Evolutionary conservation across 495 filamentous ascomycete species (phyloP).

Genomic region (Podospora sp.): DNA sequence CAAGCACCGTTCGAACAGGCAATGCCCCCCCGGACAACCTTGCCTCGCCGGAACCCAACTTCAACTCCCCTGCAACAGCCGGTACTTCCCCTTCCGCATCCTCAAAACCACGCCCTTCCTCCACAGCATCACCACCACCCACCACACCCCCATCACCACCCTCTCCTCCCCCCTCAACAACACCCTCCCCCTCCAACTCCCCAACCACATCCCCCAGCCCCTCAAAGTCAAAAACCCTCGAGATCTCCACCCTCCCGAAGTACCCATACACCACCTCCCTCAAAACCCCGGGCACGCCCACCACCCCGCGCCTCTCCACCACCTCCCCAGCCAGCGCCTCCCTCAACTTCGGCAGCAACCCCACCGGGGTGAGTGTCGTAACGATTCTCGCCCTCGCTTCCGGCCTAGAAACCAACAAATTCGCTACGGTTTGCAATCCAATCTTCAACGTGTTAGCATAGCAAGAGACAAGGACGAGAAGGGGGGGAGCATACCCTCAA

Average conservation of each 20-base stretch:
- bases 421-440: constrained; percentile 41
- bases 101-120: not conserved
- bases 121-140: not conserved
- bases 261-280: constrained; percentile 32
- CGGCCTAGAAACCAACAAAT: constrained; percentile 25
- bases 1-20: not conserved
- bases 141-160: not conserved
- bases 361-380: constrained; percentile 37
- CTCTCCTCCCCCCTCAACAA: not conserved
- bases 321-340: constrained; percentile 36
- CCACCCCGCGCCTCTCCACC: constrained; percentile 18
- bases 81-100: not conserved
- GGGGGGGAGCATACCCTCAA: constrained; percentile 39
- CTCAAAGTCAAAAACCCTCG: constrained; percentile 61
- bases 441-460: constrained; percentile 38
- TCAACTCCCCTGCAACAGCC: not conserved
- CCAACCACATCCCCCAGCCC: constrained; percentile 58
- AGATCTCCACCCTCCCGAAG: constrained; percentile 56
- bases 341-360: constrained; percentile 39
- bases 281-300: constrained; percentile 3
- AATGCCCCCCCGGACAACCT: not conserved
- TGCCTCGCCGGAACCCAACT: not conserved
- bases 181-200: constrained; percentile 40
- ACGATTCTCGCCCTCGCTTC: constrained; percentile 35
- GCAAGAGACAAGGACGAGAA: constrained; percentile 3